Base-by-base conservation (phyloP, 345 rosid genomes). In the Populus simonii region DNA sequence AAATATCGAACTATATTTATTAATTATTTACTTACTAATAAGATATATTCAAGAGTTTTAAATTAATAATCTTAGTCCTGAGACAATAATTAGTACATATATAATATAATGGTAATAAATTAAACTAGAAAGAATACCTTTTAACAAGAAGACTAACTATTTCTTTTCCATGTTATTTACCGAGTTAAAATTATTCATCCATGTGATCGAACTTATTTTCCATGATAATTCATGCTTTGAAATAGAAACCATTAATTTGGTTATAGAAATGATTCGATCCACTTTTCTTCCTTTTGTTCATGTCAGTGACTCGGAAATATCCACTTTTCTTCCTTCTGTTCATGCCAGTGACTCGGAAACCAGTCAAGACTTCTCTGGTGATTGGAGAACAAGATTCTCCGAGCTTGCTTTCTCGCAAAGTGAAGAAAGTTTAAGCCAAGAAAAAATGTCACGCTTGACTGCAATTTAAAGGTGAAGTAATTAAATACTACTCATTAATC, bases 381-480 rank as follows among this genome's bases (percentile, higher is more conserved):
- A 83, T 76, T 78, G 75, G 83, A 76, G 73, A 76, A 76, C 76
- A 78, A 70, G 70, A 83, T 76, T 83, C 80, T 75, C 67, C 17
- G 2, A 62, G 45, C 78, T 79, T 81, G 84, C 88, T 79, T 83
- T 76, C 80, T 36, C 71, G 65, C 27, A 77, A 85, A 83, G 88
- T 39, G 73, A 85, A 27, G 71, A 43, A 78, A 73, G 70, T 15
- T 47, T n/a, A 47, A 36, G 13, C 65, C 15, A 65, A 43, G 36
- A 69, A 43, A 33, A 53, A 33, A 5, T 25, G 35, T 61, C 51
- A 66, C 55, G 72, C 17, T 76, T 74, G 33, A 62, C 71, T 69
- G n/a, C 35, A 41, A 51, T 33, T 77, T 74, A 74, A 77, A 77
- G 74, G 33, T 65, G n/a, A 62, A 70, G 31, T 35, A 59, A 74